Percentiles rank a stretch among this genome's conserved stretches.
Conservation (phyloP, 2,329 filamentous ascomycete species). For the Talaromyces sp. region DNA sequence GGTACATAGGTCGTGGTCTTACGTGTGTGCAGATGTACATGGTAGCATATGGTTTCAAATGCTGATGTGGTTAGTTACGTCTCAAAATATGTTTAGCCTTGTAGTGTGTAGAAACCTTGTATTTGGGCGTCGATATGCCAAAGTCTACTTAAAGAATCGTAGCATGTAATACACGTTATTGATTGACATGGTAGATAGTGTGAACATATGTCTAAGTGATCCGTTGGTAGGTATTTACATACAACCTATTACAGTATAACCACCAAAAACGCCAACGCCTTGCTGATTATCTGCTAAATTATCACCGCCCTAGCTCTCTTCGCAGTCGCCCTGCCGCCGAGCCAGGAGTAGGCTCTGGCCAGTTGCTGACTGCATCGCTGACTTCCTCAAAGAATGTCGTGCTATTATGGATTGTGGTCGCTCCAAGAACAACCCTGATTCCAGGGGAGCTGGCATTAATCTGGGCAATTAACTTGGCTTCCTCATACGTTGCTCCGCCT, state of each 20-base stretch:
- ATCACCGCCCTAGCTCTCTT: conserved; percentile 56
- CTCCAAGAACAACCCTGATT: conserved; percentile 81
- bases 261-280: conserved; percentile 7
- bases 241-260: not conserved
- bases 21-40: no score
- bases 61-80: not conserved
- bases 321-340: conserved; percentile 61
- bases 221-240: not conserved
- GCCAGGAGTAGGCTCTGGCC: conserved; percentile 68
- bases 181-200: not conserved
- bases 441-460: conserved; percentile 90
- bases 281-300: not conserved
- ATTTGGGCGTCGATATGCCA: no score
- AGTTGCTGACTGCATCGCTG: conserved; percentile 78
- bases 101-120: not conserved
- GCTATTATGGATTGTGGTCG: conserved; percentile 85
- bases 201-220: not conserved
- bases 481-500: conserved; percentile 91
- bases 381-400: conserved; percentile 86
- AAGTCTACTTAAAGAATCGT: not conserved
- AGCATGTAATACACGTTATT: not conserved
- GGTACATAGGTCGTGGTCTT: no score
- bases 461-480: conserved; percentile 92
- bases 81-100: not conserved
- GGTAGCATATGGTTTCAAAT: no score